Conservation (phyloP, 139 green algal genomes). For the Deuterostichococcus epilithicus region DNA sequence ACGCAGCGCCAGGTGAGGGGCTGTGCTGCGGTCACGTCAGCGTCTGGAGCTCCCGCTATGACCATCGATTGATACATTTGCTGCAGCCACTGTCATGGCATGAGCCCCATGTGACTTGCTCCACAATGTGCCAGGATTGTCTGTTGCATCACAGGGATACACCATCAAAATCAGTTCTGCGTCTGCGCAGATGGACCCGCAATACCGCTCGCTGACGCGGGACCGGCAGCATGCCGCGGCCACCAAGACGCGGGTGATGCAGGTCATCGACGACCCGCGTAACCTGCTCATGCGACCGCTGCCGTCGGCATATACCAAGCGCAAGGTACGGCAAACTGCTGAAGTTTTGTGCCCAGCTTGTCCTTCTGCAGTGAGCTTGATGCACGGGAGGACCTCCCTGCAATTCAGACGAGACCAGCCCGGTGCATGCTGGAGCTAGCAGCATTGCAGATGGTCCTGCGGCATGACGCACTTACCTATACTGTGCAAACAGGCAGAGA, state of each 20-base stretch:
- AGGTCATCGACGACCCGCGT: slow-evolving; percentile 6
- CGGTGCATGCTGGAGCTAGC: no score
- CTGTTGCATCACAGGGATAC: not conserved
- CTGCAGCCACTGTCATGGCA: not conserved
- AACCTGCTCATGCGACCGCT: not conserved
- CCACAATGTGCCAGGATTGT: not conserved
- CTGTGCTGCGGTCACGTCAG: not conserved
- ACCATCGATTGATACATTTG: not conserved
- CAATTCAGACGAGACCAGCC: no score
- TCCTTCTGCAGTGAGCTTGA: no score
- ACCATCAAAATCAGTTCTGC: not conserved
- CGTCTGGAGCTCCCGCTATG: no score
- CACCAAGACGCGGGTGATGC: slow-evolving; percentile 1
- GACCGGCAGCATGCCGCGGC: slow-evolving; percentile 1
- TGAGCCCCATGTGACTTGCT: not conserved
- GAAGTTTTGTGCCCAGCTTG: no score
- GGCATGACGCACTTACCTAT: no score
- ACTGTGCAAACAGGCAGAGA: not conserved
- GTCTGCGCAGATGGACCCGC: not conserved
- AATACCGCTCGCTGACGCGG: not conserved
- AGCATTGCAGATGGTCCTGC: no score
- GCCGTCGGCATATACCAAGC: not conserved
- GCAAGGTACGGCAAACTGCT: not conserved
- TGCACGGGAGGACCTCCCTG: no score
- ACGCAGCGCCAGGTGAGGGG: not conserved